Conservation (phyloP, 306 rosid genomes). For the Biancaea sappan region DNA sequence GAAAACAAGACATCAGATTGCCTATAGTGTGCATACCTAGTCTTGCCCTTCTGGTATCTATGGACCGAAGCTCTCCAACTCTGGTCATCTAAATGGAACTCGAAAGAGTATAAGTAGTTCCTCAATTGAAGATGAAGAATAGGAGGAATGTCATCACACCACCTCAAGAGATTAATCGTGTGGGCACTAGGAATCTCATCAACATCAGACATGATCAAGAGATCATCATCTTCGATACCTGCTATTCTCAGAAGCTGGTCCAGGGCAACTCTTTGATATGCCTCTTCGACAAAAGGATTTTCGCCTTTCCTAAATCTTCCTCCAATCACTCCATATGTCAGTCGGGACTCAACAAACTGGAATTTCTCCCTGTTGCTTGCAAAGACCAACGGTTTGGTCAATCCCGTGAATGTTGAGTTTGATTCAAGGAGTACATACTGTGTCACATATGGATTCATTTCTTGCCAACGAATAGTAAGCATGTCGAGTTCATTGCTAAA, state of each 20-base stretch:
- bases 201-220: conserved; percentile 87
- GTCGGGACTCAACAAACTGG: conserved; percentile 58
- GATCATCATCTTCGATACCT: conserved; percentile 78
- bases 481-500: conserved; percentile 83
- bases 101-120: conserved; percentile 81
- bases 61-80: conserved; percentile 86
- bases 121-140: conserved; percentile 72
- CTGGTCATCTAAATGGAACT: conserved; percentile 60
- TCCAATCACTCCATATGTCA: conserved; percentile 61
- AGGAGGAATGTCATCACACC: conserved; percentile 74
- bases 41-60: conserved; percentile 57
- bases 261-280: conserved; percentile 74
- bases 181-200: conserved; percentile 94
- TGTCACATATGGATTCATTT: conserved; percentile 66
- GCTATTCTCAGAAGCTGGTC: conserved; percentile 72
- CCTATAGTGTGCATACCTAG: conserved; percentile 72
- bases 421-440: conserved; percentile 79
- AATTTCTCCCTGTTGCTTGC: conserved; percentile 55
- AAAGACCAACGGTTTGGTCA: conserved; percentile 62
- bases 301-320: conserved; percentile 76
- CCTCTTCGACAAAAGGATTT: conserved; percentile 87
- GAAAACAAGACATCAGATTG: conserved; percentile 61
- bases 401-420: conserved; percentile 77
- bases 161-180: conserved; percentile 83
- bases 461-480: conserved; percentile 80